Evolutionary conservation across 1,139 yeast species (phyloP), one percentile per base, ranked within the genome.

Genomic region (Yamadazyma diospyri): DNA sequence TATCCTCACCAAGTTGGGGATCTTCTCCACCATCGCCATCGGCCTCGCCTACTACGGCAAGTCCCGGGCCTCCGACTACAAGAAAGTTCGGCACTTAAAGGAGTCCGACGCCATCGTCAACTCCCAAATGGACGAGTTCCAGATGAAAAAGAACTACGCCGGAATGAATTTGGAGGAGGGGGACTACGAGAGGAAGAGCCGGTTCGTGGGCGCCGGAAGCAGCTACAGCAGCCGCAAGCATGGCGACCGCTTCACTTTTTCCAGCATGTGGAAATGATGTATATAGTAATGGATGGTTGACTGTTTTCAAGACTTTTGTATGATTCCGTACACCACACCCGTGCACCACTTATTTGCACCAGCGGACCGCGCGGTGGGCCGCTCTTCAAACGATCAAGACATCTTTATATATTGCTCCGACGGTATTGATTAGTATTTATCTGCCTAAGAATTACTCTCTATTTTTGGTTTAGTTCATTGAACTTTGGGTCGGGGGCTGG

Each of bases 171-270:
- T 50, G 23, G 46, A 41, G 18, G 28, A 30, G 14, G 38, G 36
- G 10, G 32, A 39, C 16, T 48, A 44, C 19, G 37, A 45, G 10
- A 57, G 88, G 41, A 76, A 76, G 40, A 75, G 81, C 36, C 76
- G 72, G 46, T 83, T 70, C 48, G 83, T 78, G 43, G 89, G 87
- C 5, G 68, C 80, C 1, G 86, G 86, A 1, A 60, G 61, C 30
- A 72, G 85, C 30, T 79, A 78, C 61, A 42, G 72, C 58, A 62
- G 75, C 22, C 55, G 80, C 40, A 64, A 64, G 35, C 63, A 66
- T 8, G 78, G 78, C 10, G 78, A 68, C 38, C 50, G 68, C 34
- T 57, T 68, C 29, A 54, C 66, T 9, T 50, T 65, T 50, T 59
- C 55, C 47, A 50, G 57, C 23, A 45, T 64, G 8, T 33, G 55